Conservation (phyloP, 1,139 yeast genomes). For the Protomyces pachydermus region DNA sequence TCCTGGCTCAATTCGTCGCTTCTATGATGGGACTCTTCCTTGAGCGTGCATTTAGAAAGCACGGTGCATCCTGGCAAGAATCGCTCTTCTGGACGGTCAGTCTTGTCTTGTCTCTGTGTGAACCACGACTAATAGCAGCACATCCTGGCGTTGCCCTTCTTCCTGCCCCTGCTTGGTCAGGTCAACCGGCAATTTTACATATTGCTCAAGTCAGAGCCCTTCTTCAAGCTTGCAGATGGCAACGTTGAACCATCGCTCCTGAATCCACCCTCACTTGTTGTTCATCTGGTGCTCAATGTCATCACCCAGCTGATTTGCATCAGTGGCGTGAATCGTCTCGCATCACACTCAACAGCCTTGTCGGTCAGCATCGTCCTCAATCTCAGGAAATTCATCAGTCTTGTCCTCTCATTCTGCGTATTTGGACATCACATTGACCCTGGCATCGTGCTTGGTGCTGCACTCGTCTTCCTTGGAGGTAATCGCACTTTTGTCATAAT, state of each 20-base stretch:
- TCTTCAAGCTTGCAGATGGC: slow-evolving; percentile 13
- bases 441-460: slow-evolving; percentile 41
- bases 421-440: slow-evolving; percentile 43
- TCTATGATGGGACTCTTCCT: slow-evolving; percentile 55
- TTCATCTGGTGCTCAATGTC: slow-evolving; percentile 46
- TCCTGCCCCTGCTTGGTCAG: slow-evolving; percentile 41
- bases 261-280: slow-evolving; percentile 34
- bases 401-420: slow-evolving; percentile 50
- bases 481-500: background rate
- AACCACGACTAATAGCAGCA: slow-evolving; percentile 39
- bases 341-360: slow-evolving; percentile 54
- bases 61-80: slow-evolving; percentile 63
- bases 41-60: slow-evolving; percentile 48
- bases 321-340: slow-evolving; percentile 60
- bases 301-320: slow-evolving; percentile 61
- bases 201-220: slow-evolving; percentile 28
- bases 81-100: slow-evolving; percentile 50
- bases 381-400: slow-evolving; percentile 57
- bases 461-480: slow-evolving; percentile 37
- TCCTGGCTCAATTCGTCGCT: slow-evolving; percentile 49
- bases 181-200: slow-evolving; percentile 34
- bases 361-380: slow-evolving; percentile 58
- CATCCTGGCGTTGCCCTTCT: slow-evolving; percentile 54
- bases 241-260: slow-evolving; percentile 1
- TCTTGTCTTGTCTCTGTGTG: slow-evolving; percentile 32